These are phyloP conservation scores for Dactylorhiza incarnata DNA, from an alignment of 106 monocot genomes.

Conservation along the genomic window DNA sequence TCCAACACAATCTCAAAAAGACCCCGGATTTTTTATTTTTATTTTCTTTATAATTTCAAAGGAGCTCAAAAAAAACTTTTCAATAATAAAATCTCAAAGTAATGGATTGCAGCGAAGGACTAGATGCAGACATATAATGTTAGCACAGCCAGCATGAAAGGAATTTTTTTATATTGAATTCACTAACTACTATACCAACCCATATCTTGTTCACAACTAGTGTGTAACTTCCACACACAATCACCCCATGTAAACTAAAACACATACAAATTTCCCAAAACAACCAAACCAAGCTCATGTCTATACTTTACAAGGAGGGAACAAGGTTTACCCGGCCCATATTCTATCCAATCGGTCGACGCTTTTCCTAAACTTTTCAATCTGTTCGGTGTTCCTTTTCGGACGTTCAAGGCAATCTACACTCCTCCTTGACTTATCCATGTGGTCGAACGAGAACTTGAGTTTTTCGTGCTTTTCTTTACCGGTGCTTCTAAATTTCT, in stretches of 20 bases:
- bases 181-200: background rate
- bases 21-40: too few species aligned
- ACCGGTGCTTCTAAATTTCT: slow-evolving; percentile 15
- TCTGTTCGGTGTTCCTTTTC: slow-evolving; percentile 25
- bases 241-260: slow-evolving; percentile 2
- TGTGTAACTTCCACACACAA: slow-evolving; percentile 5
- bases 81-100: too few species aligned
- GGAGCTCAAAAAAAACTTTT: too few species aligned
- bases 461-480: slow-evolving; percentile 36
- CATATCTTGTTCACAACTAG: background rate
- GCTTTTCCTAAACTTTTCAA: slow-evolving; percentile 48
- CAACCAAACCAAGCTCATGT: slow-evolving; percentile 13
- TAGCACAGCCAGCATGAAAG: background rate
- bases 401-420: slow-evolving; percentile 40
- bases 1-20: too few species aligned
- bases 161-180: background rate
- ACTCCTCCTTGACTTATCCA: slow-evolving; percentile 52
- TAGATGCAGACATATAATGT: too few species aligned
- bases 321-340: slow-evolving; percentile 30
- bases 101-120: too few species aligned
- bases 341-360: slow-evolving; percentile 65
- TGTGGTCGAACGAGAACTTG: slow-evolving; percentile 36
- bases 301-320: slow-evolving; percentile 13
- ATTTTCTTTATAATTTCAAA: too few species aligned
- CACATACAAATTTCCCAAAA: slow-evolving; percentile 7